phyloP scores from a whole-genome alignment of 352 stramenopile genomes.

The Pythium sp. region DNA sequence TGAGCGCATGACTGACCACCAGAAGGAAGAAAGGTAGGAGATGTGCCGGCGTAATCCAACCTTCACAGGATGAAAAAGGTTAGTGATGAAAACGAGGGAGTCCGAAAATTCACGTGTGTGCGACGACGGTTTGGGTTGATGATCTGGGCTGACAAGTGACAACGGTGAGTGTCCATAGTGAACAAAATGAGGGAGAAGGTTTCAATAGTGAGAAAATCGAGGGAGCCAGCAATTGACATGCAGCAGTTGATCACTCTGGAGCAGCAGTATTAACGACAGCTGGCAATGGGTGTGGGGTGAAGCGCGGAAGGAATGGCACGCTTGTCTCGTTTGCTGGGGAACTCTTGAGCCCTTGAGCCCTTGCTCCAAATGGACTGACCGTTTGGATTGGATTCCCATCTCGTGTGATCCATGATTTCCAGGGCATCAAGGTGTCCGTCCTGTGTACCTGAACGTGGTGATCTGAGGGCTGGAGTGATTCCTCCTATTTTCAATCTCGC shows the following conservation, averaged over 20 bases:
- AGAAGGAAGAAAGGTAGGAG: neutral
- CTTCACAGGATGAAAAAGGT: neutral
- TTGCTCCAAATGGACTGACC: too few species aligned
- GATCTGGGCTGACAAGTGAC: neutral
- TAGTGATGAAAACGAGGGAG: constrained; percentile 3
- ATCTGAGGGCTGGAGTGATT: too few species aligned
- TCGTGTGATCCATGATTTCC: too few species aligned
- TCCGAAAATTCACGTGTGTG: neutral
- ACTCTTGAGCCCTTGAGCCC: too few species aligned
- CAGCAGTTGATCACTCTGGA: neutral
- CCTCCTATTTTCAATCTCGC: too few species aligned
- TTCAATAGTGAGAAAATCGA: neutral
- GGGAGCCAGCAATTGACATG: neutral
- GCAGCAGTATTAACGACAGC: neutral
- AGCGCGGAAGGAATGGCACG: neutral
- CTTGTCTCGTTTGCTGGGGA: too few species aligned
- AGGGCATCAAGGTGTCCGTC: too few species aligned
- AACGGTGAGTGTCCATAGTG: neutral
- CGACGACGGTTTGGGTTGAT: neutral
- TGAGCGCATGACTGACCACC: neutral
- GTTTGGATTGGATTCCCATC: too few species aligned
- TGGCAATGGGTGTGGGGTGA: neutral
- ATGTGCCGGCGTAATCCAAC: constrained; percentile 1
- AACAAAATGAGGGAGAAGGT: neutral
- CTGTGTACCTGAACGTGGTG: too few species aligned